phyloP scores from a whole-genome alignment of 306 rosid species.

The Fagus sylvatica region DNA sequence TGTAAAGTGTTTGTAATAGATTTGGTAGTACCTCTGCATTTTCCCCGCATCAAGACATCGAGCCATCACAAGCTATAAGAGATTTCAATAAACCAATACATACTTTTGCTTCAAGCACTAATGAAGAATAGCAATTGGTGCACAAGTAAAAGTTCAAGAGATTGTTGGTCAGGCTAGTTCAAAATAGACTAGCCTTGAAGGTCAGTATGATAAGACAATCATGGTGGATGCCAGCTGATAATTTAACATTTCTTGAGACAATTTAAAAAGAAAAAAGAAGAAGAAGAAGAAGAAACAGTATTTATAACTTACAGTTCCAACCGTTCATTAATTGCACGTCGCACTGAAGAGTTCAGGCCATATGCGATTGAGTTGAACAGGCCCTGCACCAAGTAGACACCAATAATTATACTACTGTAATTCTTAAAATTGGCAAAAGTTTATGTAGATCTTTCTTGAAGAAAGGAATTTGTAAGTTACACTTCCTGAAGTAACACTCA shows the following conservation, averaged over 20 bases:
- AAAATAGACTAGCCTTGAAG: neutral
- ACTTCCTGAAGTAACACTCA: neutral
- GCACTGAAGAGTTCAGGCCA: constrained; percentile 95
- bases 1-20: too few relatives aligned
- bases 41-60: neutral
- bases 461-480: neutral
- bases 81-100: neutral
- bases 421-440: neutral
- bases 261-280: neutral
- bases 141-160: neutral
- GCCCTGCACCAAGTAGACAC: constrained; percentile 57
- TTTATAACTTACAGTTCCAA: constrained; percentile 65
- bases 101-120: neutral
- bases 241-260: constrained; percentile 2
- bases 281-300: neutral
- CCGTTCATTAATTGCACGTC: constrained; percentile 87
- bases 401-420: neutral
- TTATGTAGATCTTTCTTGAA: neutral
- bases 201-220: constrained; percentile 24
- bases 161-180: constrained; percentile 1
- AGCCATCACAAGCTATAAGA: neutral
- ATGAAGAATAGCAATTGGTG: neutral
- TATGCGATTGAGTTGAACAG: constrained; percentile 97
- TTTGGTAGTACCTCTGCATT: too few relatives aligned
- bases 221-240: neutral